Base-by-base conservation (phyloP, 148 eudicot species). In the Cornus suecica region DNA sequence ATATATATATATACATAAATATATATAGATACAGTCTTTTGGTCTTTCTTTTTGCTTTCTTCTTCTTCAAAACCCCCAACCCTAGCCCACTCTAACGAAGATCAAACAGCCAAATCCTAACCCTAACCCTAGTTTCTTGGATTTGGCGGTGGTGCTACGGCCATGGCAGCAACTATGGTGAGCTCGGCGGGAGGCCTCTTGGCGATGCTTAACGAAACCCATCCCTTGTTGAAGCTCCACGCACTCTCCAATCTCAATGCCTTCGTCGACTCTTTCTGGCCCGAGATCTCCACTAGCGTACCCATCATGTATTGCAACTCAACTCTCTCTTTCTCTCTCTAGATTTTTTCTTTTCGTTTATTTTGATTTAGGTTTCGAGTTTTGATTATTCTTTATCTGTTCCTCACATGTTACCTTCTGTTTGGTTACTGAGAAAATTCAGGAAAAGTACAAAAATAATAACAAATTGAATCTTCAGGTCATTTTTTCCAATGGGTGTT, bases 211-310 rank as follows among this genome's bases (percentile, higher is more conserved):
- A 87, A 82, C 72, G 98, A 94, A 70, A 77, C 41, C 31, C 84
- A 89, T 52, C 88, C 93, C 1, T 37, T 77, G 0, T 80, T 94
- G 60, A 94, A 92, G 85, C 93, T 87, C 68, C 92, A 94, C 74
- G 98, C 98, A n/a, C 90, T 94, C 2, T 76, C 89, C 4, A 88
- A 88, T 79, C 93, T 94, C 78, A 92, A 92, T 73, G 69, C 91
- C 1, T 88, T 83, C 26, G 98, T 90, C 58, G 89, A 91, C 66
- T 77, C 73, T 75, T 90, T 85, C 73, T 93, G 98, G 98, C 98
- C 94, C 2, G 98, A 91, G 89, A 93, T 94, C 87, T 94, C 98
- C 14, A 88, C 94, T 8, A 86, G 90, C 66, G 90, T 93, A 2
- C 92, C 97, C 28, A 84, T 79, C 58, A 89, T 94, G 98, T 94